phyloP scores from a whole-genome alignment of 2,329 filamentous ascomycete genomes.

The Xylariaceae sp. region DNA sequence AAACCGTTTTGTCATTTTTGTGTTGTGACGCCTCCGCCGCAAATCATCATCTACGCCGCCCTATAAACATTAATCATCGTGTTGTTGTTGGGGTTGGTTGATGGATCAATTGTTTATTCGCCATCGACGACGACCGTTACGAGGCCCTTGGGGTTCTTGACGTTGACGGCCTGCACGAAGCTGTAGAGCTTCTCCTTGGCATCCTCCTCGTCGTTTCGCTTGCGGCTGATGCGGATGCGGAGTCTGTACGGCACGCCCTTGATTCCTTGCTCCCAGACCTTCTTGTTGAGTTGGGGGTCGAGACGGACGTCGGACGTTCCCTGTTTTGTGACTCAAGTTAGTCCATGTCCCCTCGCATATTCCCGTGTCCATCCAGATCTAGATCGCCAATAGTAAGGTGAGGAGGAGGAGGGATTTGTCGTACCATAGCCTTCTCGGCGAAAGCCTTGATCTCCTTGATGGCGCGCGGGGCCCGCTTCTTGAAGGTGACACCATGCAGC shows the following conservation, averaged over 20 bases:
- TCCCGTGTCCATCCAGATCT: too few species aligned
- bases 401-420: conserved; percentile 33
- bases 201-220: conserved; percentile 99
- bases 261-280: conserved; percentile 99
- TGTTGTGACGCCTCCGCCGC: too few species aligned
- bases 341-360: too few species aligned
- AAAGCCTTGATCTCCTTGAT: conserved; percentile 99
- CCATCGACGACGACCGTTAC: conserved; percentile 84
- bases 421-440: conserved; percentile 92
- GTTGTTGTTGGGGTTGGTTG: conserved; percentile 6
- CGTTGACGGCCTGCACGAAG: conserved; percentile 99
- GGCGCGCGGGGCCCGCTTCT: conserved; percentile 97
- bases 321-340: conserved; percentile 47
- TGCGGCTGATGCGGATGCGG: conserved; percentile 96
- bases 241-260: conserved; percentile 98
- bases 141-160: conserved; percentile 98
- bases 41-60: conserved; percentile 14
- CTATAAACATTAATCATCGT: conserved; percentile 4
- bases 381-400: too few species aligned
- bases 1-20: conserved; percentile 27
- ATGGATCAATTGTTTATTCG: conserved; percentile 47
- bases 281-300: conserved; percentile 99
- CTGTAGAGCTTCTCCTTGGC: conserved; percentile 99
- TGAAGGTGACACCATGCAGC: conserved; percentile 97
- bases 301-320: conserved; percentile 95